phyloP scores from a whole-genome alignment of 345 rosid species.

The Gossypium rotundifolium region DNA sequence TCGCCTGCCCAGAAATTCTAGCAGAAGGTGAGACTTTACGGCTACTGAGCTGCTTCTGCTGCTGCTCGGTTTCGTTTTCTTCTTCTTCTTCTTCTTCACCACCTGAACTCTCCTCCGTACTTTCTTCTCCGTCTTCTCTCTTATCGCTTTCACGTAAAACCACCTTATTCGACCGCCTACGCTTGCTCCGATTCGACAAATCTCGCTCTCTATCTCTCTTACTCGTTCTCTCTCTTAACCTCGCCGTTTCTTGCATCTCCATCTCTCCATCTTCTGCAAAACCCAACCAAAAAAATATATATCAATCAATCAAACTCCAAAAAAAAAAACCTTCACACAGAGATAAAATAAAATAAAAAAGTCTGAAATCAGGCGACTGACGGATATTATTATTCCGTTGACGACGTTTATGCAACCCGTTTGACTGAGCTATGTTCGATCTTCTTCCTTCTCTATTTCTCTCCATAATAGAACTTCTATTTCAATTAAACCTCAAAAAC shows the following conservation, averaged over 20 bases:
- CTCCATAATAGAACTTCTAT: slow-evolving; percentile 30
- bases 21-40: slow-evolving; percentile 17
- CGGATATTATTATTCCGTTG: slow-evolving; percentile 27
- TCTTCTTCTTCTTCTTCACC: slow-evolving; percentile 36
- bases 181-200: slow-evolving; percentile 32
- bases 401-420: slow-evolving; percentile 39
- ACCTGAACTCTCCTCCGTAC: slow-evolving; percentile 33
- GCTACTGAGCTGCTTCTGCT: slow-evolving; percentile 6
- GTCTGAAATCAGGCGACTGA: slow-evolving; percentile 27
- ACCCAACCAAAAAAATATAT: background rate
- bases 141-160: slow-evolving; percentile 14
- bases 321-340: background rate
- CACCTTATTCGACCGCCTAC: slow-evolving; percentile 32
- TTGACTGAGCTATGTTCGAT: slow-evolving; percentile 15
- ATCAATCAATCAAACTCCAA: background rate
- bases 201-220: slow-evolving; percentile 16
- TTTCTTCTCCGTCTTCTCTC: slow-evolving; percentile 34
- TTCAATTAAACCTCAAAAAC: background rate
- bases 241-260: slow-evolving; percentile 32
- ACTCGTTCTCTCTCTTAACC: slow-evolving; percentile 28
- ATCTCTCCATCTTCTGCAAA: slow-evolving; percentile 19
- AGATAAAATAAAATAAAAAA: background rate
- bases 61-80: slow-evolving; percentile 7
- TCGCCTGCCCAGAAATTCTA: slow-evolving; percentile 6
- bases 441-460: slow-evolving; percentile 41